These are phyloP conservation scores for Pseudonectria buxi DNA, from an alignment of 2,329 filamentous ascomycete species.

Conservation along the genomic window DNA sequence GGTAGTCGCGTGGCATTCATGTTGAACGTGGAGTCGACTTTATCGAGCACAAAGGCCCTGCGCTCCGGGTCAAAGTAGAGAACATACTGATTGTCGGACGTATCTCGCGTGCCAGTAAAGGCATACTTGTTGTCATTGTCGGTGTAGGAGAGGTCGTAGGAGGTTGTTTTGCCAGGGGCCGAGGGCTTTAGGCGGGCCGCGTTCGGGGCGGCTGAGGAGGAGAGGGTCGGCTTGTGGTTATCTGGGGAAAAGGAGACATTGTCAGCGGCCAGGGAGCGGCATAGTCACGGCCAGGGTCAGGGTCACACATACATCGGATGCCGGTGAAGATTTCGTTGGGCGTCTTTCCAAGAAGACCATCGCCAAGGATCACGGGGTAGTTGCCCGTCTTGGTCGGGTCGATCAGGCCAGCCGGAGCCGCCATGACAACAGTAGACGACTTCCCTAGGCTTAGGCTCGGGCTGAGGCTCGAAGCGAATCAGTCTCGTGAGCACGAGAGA, in stretches of 20 bases:
- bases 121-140: constrained; percentile 52
- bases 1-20: constrained; percentile 76
- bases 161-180: constrained; percentile 39
- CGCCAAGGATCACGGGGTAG: constrained; percentile 58
- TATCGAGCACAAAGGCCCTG: constrained; percentile 75
- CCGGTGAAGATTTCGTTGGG: constrained; percentile 54
- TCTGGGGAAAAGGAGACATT: constrained; percentile 34
- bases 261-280: not conserved
- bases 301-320: constrained; percentile 47
- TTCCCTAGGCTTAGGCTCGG: not conserved
- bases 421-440: constrained; percentile 15
- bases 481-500: not conserved
- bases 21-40: constrained; percentile 72
- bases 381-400: constrained; percentile 55
- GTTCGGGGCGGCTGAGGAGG: constrained; percentile 41
- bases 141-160: constrained; percentile 50
- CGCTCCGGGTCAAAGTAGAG: constrained; percentile 70
- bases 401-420: constrained; percentile 33
- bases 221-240: constrained; percentile 53
- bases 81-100: constrained; percentile 52
- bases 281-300: not conserved
- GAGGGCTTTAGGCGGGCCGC: constrained; percentile 47
- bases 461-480: too few species aligned
- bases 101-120: constrained; percentile 53
- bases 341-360: constrained; percentile 50